Base-by-base conservation (phyloP, 2,329 filamentous ascomycete species). In the Aspergillus pseudoterreus region DNA sequence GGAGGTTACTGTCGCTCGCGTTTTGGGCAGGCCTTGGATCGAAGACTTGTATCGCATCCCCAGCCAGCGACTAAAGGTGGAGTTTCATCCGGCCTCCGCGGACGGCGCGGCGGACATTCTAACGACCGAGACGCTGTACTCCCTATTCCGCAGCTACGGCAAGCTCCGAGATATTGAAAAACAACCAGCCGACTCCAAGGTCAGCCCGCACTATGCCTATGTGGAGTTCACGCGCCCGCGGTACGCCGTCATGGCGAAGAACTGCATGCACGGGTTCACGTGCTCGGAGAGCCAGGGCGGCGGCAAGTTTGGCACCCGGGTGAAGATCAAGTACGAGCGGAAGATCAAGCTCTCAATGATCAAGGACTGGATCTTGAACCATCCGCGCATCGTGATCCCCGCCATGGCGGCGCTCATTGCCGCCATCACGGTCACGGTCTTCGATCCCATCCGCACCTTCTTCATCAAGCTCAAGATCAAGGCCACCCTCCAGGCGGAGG, bases 401-500 rank as follows among this genome's bases (percentile, higher is more conserved):
- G 72, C 88, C 1, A 49, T 96, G 1, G 90, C 90, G 14, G 92
- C 91, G 1, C 72, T 97, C 2, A 67, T 96, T 27, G 91, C 92
- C 0, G 85, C 87, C 32, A 76, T 94, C 44, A 95, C 92, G 0
- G 90, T 96, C 17, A 84, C 89, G 1, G 79, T 97, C 6, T 97
- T 99, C 63, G 94, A 99, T 62, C 94, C 94, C 0, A 92, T 99
- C 52, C 84, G 94, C 42, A 92, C 91, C 0, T 94, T 95, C 66
- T 96, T 95, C 63, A 89, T 97, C 72, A 90, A 90, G 64, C 80
- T 87, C 4, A 91, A 96, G 66, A 85, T 99, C 46, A 90, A 91
- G 30, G 82, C 86, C 43, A 84, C 85, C 0, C 83, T 94, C 54
- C 82, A 88, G 51, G 75, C 94, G 30, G 84, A 83, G 42, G 85